Conservation (phyloP, 2,329 filamentous ascomycete genomes). For the Acrocalymma vagum region DNA sequence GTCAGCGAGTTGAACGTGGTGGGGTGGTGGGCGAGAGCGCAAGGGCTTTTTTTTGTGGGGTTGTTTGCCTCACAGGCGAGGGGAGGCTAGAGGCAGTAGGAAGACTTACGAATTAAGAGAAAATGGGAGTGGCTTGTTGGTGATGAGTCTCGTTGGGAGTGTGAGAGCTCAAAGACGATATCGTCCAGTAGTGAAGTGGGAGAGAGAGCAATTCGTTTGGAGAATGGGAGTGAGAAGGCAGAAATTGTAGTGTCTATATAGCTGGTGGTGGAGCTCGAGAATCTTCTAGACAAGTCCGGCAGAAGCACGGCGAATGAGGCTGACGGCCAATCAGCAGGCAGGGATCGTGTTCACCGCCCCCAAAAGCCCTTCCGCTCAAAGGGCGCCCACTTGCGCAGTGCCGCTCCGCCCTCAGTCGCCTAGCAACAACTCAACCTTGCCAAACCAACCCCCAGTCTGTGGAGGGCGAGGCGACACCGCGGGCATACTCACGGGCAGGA, state of each 20-base stretch:
- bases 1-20: neutral
- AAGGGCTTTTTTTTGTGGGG: constrained; percentile 18
- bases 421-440: too few relatives aligned
- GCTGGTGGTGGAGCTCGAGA: constrained; percentile 43
- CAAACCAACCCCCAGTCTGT: too few relatives aligned
- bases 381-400: too few relatives aligned
- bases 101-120: constrained; percentile 33
- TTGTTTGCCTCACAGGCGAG: constrained; percentile 2
- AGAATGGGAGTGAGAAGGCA: constrained; percentile 24
- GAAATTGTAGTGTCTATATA: constrained; percentile 43
- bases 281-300: constrained; percentile 47
- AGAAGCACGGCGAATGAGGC: constrained; percentile 40
- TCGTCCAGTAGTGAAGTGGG: constrained; percentile 23
- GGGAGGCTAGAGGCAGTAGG: neutral
- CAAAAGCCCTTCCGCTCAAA: constrained; percentile 25
- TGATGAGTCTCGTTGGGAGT: constrained; percentile 12
- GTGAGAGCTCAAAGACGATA: constrained; percentile 30
- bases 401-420: too few relatives aligned
- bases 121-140: constrained; percentile 22
- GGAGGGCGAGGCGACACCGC: too few relatives aligned
- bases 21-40: constrained; percentile 13
- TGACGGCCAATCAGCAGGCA: constrained; percentile 33
- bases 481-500: too few relatives aligned
- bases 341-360: constrained; percentile 34
- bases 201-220: constrained; percentile 34